Evolutionary conservation across 805 yeast genomes (phyloP), one percentile per base, ranked within the genome.

Genomic region (Candida piceae): DNA sequence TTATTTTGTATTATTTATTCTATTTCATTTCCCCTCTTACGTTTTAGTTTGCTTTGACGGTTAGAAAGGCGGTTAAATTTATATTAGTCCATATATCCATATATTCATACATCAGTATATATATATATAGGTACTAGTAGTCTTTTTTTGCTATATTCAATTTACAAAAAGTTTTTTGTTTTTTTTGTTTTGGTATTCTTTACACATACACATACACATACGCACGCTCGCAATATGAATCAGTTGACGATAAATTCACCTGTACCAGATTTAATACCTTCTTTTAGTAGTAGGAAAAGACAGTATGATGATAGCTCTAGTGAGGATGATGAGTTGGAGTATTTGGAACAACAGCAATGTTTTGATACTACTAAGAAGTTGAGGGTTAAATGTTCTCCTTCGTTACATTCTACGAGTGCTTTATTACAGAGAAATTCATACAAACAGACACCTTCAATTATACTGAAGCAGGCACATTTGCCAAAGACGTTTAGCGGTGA

Each of bases 391-490:
- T 24, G 29, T 3, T 13, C 29, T 3, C 17, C 9, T 11, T 23
- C 27, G 16, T 24, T 15, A 26, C 8, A 24, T 11, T 22, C 35
- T 8, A 32, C 20, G 5, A 17, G 12, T n/a, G 5, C 10, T 4
- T 12, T 32, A 18, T 30, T 31, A n/a, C 34, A 23, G 32, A 18
- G 29, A 16, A 29, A 17, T 21, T 26, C 29, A 29, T 21, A 12
- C 31, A 30, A 17, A 41, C 34, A 7, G 7, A 28, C 35, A 13
- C 52, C 53, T 2, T 41, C 39, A 4, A 25, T 42, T 4, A 32
- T 49, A n/a, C 39, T 49, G 17, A 35, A 41, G 28, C 53, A 49
- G 34, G 52, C 53, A 7, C 52, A 45, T 34, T 38, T 38, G n/a
- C 22, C 22, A 13, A 49, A 49, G 28, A 32, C 46, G 12, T 38